These are phyloP conservation scores for Ogataea chonburiensis DNA, from an alignment of 805 yeast genomes.

Conservation along the genomic window DNA sequence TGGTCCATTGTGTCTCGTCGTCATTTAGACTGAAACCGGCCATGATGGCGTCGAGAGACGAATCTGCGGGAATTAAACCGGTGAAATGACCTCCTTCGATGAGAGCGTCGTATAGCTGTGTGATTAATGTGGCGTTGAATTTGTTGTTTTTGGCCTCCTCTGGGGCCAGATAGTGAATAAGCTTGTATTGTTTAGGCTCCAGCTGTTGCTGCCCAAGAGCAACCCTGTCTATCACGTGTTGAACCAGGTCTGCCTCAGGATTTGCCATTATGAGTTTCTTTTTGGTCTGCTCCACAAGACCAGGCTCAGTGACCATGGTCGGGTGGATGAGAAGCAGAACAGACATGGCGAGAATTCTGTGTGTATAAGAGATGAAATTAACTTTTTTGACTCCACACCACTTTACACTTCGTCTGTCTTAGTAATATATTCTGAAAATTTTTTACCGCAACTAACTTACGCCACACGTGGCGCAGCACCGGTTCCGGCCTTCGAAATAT, in stretches of 20 bases:
- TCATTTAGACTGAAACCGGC: constrained; percentile 55
- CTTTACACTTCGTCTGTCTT: too few relatives aligned
- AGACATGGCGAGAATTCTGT: constrained; percentile 9
- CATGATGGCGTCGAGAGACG: constrained; percentile 60
- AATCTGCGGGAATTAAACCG: constrained; percentile 54
- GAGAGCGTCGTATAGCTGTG: constrained; percentile 40
- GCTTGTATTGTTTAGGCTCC: constrained; percentile 37
- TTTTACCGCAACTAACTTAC: constrained; percentile 4
- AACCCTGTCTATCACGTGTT: constrained; percentile 58
- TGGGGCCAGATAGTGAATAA: constrained; percentile 57
- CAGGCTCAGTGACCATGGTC: constrained; percentile 59
- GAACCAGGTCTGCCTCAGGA: constrained; percentile 39
- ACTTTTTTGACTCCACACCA: too few relatives aligned
- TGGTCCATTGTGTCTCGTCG: constrained; percentile 51
- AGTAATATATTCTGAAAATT: constrained; percentile 8
- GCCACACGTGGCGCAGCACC: constrained; percentile 9
- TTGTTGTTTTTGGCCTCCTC: constrained; percentile 41
- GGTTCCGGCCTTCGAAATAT: constrained; percentile 2
- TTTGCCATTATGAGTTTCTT: constrained; percentile 26
- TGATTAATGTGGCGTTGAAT: constrained; percentile 47
- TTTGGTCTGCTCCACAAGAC: constrained; percentile 42
- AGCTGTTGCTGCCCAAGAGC: constrained; percentile 47
- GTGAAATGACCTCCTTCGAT: constrained; percentile 44
- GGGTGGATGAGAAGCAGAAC: constrained; percentile 60
- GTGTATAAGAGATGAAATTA: constrained; percentile 1